Evolutionary conservation across 2,329 filamentous ascomycete species (phyloP).

Genomic region (Colletotrichum viniferum): DNA sequence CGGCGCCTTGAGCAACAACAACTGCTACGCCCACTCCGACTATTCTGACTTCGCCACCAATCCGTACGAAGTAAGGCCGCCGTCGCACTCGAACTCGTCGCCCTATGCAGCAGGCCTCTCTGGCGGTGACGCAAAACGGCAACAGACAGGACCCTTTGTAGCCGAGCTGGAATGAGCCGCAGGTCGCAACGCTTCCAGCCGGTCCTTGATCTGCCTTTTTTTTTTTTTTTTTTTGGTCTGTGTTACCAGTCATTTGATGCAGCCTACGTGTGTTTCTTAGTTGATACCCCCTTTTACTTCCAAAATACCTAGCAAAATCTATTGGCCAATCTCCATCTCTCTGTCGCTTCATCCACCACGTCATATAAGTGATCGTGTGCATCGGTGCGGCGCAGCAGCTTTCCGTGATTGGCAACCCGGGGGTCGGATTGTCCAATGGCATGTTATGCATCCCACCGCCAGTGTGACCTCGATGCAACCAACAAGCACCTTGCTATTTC

Average conservation of each 20-base stretch:
- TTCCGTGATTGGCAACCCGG: background rate
- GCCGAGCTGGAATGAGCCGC: constrained; percentile 14
- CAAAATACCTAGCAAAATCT: background rate
- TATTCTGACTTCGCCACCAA: background rate
- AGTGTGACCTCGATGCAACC: background rate
- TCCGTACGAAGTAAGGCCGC: background rate
- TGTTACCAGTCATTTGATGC: background rate
- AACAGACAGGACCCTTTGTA: background rate
- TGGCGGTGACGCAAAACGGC: background rate
- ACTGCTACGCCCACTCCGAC: background rate
- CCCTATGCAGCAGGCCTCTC: background rate
- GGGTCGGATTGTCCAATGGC: background rate
- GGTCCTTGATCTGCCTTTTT: background rate
- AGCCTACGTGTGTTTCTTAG: background rate
- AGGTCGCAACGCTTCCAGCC: background rate
- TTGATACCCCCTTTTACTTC: background rate
- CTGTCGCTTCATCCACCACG: background rate
- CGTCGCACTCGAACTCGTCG: background rate
- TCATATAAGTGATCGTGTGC: background rate
- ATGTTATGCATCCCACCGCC: background rate
- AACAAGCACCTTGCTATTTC: background rate
- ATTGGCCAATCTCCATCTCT: background rate
- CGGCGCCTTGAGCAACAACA: background rate
- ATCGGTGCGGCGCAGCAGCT: background rate
- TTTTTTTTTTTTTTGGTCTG: background rate